Evolutionary conservation across 352 stramenopile species (phyloP), one percentile per base, ranked within the genome.

Genomic region (Saprolegnia diclina): DNA sequence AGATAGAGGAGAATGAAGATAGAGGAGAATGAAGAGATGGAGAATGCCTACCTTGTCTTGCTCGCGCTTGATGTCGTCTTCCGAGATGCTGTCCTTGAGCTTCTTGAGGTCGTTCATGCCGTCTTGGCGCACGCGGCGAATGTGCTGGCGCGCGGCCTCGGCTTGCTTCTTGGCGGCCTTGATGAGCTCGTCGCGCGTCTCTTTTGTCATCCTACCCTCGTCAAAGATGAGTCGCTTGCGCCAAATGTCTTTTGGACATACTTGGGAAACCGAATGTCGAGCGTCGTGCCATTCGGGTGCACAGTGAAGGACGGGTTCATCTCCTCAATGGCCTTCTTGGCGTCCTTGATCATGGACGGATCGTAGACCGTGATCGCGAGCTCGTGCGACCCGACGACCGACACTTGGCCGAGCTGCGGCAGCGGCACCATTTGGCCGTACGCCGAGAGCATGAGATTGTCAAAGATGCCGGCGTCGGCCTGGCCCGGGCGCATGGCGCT

Each of bases 91-190:
- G 29, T 91, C 83, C 74, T 94, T 94, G 67, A 90, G 79, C 71
- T 91, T 92, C 78, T 91, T 91, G 50, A 77, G 74, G 35, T 85
- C 74, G 73, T 86, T 89, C 86, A 94, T 94, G 44, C 84, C 79
- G 68, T 94, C 86, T 72, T 94, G 86, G 19, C 86, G 86, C 72
- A 91, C 86, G 64, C 86, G 86, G 46, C 86, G 86, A 72, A 94
- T 78, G 61, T 94, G 86, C 74, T 92, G 84, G 3, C 86, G 84
- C 53, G 86, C 82, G 68, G 83, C 73, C 69, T 94, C 86, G 19
- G 84, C 86, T 71, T 94, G 83, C 69, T 94, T 94, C 77, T 92
- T 92, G 3, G 74, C 80, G 9, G 80, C 82, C 73, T 92, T 94
- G 24, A 85, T 76, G 29, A 94, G 74, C 63, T 94, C 86, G 1